A percentile compares a stretch with the other conserved stretches of the same genome.
Evolutionary conservation across 2,329 filamentous ascomycete species (phyloP).

Genomic region (Venturia carpophila): DNA sequence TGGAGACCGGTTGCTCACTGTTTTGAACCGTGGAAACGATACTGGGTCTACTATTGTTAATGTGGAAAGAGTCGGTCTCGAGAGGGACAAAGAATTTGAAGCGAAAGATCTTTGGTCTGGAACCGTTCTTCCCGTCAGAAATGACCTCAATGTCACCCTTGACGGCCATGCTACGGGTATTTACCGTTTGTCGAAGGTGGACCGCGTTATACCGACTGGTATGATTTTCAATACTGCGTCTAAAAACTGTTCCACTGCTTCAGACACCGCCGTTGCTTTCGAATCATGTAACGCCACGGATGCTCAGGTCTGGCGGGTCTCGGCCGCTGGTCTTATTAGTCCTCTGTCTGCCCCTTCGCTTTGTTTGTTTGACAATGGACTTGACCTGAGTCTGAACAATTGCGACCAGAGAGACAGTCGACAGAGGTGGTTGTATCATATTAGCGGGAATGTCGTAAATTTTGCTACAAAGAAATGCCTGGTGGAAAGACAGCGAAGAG

Average conservation of each 20-base stretch:
- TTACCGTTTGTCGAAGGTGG: slow-evolving; percentile 33
- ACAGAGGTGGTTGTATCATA: slow-evolving; percentile 38
- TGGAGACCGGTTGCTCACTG: slow-evolving; percentile 41
- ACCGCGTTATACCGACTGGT: slow-evolving; percentile 36
- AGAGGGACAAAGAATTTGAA: slow-evolving; percentile 25
- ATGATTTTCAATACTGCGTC: slow-evolving; percentile 45
- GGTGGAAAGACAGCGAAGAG: neutral
- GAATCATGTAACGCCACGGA: slow-evolving; percentile 33
- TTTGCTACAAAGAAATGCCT: slow-evolving; percentile 22
- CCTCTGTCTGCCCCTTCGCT: slow-evolving; percentile 30
- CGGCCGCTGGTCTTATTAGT: slow-evolving; percentile 30
- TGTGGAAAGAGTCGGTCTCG: slow-evolving; percentile 33
- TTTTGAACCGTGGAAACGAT: slow-evolving; percentile 38
- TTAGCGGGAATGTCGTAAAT: slow-evolving; percentile 39
- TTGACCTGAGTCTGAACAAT: slow-evolving; percentile 20
- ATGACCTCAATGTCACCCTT: slow-evolving; percentile 27
- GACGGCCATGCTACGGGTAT: slow-evolving; percentile 37
- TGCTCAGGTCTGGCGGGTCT: slow-evolving; percentile 38
- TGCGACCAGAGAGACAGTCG: slow-evolving; percentile 22
- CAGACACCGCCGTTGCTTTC: slow-evolving; percentile 28
- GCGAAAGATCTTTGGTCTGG: slow-evolving; percentile 42
- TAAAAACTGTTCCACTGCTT: slow-evolving; percentile 36
- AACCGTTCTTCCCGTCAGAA: slow-evolving; percentile 23
- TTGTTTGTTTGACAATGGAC: slow-evolving; percentile 28
- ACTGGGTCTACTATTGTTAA: slow-evolving; percentile 28